Base-by-base conservation (phyloP, 805 yeast genomes). In the Phaffomyces antillensis region DNA sequence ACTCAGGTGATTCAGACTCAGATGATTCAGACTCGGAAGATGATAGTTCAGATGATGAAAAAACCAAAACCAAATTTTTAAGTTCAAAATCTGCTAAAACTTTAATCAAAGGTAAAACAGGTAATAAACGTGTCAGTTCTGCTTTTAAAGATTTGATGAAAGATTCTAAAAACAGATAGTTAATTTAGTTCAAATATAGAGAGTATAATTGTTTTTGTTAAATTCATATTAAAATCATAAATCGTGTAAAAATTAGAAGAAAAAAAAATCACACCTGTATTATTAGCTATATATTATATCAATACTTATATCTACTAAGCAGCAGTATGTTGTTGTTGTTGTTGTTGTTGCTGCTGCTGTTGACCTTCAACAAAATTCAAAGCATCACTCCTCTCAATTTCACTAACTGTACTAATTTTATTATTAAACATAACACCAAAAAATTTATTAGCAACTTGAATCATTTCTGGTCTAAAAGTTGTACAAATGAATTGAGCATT, bases 401-500 rank as follows among this genome's bases (percentile, higher is more conserved):
- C 86, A 49, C 77, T 73, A 2, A 91, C 82, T 0, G 84, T 73
- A 45, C 96, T 86, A 40, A 86, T 87, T 57, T 87, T 86, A 58
- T 86, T 83, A 48, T 77, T 79, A 61, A 81, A 91, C 68, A 79
- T 77, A 2, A 93, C 96, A 18, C 97, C 96, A 60, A 79, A 91
- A 58, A 85, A 89, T 49, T 79, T 81, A 61, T 86, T 87, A 7
- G 96, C 95, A 8, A 82, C 87, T 50, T 81, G 81, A 33, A 93
- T 67, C 86, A 93, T 81, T 61, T 93, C 99, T 1, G 95, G 87
- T 55, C 97, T 73, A 71, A 93, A 93, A 0, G 99, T 93, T 1
- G 99, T 93, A 62, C 98, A 90, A 34, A 93, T 88, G 58, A 91
- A 93, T 64, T 93, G 99, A 13, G 95, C 95, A 44, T 73, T 65